A percentile compares a stretch with the other conserved stretches of the same genome.
Evolutionary conservation across 2,329 filamentous ascomycete genomes (phyloP).

Genomic region (Neopestalotiopsis clavispora): DNA sequence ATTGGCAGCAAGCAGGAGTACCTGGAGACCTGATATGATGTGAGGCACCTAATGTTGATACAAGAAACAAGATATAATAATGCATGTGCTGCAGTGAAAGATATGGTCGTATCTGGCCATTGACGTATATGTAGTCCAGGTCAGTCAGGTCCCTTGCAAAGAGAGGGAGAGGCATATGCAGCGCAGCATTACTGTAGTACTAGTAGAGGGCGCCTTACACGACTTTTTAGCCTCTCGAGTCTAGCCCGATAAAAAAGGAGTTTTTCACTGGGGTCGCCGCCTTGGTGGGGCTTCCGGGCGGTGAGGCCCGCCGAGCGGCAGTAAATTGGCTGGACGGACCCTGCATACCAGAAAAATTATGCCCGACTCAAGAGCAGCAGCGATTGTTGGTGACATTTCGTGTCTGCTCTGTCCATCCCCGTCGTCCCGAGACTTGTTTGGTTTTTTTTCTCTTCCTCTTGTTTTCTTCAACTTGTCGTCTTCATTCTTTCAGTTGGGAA

Average conservation of each 20-base stretch:
- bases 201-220: no score
- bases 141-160: no score
- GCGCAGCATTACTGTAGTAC: no score
- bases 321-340: conserved; percentile 14
- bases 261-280: neutral
- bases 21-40: no score
- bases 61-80: no score
- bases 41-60: no score
- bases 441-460: conserved; percentile 8
- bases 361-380: conserved; percentile 13
- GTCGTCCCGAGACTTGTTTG: conserved; percentile 6
- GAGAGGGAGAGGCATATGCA: no score
- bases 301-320: conserved; percentile 16
- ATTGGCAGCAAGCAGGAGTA: neutral
- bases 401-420: neutral
- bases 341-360: conserved; percentile 21
- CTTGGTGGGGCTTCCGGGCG: conserved; percentile 12
- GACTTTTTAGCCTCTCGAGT: neutral
- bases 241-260: neutral
- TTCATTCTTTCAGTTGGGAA: neutral
- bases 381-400: conserved; percentile 8
- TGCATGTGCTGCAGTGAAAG: no score
- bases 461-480: neutral
- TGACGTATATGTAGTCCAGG: no score
- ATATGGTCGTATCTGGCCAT: no score